These are phyloP conservation scores for Juglanconis juglandina DNA, from an alignment of 2,329 filamentous ascomycete species.

Conservation along the genomic window DNA sequence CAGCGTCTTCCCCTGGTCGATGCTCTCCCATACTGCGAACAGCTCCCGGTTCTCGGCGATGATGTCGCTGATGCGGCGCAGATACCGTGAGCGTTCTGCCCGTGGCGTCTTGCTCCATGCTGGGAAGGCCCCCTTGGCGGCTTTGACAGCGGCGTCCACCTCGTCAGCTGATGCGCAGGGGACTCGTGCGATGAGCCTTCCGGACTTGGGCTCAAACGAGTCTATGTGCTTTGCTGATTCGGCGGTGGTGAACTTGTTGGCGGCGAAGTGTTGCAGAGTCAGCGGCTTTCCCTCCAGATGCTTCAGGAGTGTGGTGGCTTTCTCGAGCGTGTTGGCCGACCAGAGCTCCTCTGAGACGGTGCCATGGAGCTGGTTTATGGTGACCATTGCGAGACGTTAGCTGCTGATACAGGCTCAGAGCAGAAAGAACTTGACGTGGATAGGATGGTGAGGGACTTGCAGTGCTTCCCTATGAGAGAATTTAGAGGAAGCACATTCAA, in stretches of 20 bases:
- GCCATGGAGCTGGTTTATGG: background rate
- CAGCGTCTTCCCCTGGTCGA: slow-evolving; percentile 34
- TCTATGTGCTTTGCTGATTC: slow-evolving; percentile 21
- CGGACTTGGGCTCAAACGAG: slow-evolving; percentile 30
- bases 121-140: slow-evolving; percentile 26
- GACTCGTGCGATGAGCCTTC: slow-evolving; percentile 23
- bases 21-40: slow-evolving; percentile 34
- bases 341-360: slow-evolving; percentile 19
- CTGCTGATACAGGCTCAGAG: background rate
- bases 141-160: slow-evolving; percentile 24
- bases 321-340: slow-evolving; percentile 27
- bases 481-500: background rate
- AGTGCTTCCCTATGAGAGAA: background rate
- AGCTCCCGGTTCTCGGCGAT: slow-evolving; percentile 29
- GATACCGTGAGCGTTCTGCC: slow-evolving; percentile 23
- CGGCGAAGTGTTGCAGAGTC: slow-evolving; percentile 22
- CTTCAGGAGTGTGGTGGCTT: slow-evolving; percentile 23
- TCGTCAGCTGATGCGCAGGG: slow-evolving; percentile 24
- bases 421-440: background rate
- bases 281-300: slow-evolving; percentile 7
- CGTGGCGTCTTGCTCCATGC: slow-evolving; percentile 28
- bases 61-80: slow-evolving; percentile 25
- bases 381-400: background rate
- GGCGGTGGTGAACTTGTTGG: slow-evolving; percentile 16
- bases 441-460: background rate